Base-by-base conservation (phyloP, 1,139 yeast genomes). In the Yueomyces sp. region DNA sequence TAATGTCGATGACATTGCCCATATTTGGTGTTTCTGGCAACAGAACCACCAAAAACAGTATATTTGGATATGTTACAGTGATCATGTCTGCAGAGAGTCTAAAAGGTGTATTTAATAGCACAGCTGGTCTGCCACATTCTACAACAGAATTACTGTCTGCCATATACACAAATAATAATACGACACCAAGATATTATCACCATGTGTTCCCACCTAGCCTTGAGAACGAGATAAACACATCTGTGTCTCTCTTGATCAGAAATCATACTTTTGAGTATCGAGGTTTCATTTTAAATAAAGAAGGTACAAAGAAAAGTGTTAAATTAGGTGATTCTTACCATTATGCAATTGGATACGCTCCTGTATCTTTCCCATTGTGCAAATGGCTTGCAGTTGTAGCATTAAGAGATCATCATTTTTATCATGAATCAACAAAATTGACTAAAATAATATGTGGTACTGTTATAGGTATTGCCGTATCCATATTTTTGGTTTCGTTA, bases 361-460 rank as follows among this genome's bases (percentile, higher is more conserved):
- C 72, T 9, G 73, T 81, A 7, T 63, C 68, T 30, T 62, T 81
- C 36, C 63, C 65, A 29, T 59, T 70, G 34, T 69, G 68, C 1
- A 66, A 67, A 11, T 89, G 97, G 97, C 72, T 78, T n/a, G 78
- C 89, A 1, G 63, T 81, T 0, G 76, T 87, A 7, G 80, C 81
- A 48, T 94, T 85, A 54, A 65, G 72, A 1, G 71, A 75, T 48
- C 55, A 70, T 1, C 70, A 64, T 1, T 85, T 86, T 52, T 68
- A 76, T 55, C 73, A 69, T 1, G 93, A 95, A 0, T 73, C 82
- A 3, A 62, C 70, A 32, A 72, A 70, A 47, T 64, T 87, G 40
- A 71, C 81, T 3, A 76, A 76, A 48, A 81, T 85, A 42, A 79
- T 85, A 45, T 73, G 81, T 41, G 95, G 93, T 3, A 79, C 84